Conservation (phyloP, 306 rosid species). For the Begonia loranthoides region DNA sequence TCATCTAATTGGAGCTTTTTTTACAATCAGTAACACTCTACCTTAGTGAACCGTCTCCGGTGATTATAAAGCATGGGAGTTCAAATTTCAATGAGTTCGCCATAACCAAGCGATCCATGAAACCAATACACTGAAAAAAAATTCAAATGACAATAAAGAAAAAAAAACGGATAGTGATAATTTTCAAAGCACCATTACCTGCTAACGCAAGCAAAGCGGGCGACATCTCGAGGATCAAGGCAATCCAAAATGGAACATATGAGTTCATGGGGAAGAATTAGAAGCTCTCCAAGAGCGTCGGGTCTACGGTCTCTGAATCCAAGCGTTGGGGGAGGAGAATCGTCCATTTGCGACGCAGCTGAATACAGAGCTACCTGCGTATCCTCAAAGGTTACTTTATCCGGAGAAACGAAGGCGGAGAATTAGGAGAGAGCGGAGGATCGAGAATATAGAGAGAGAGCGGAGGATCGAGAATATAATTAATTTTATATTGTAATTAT, state of each 20-base stretch:
- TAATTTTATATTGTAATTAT: too few relatives aligned
- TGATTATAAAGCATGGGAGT: too few relatives aligned
- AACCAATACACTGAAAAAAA: too few relatives aligned
- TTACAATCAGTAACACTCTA: too few relatives aligned
- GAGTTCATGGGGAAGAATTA: conserved; percentile 67
- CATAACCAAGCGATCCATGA: too few relatives aligned
- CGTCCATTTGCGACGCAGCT: conserved; percentile 22
- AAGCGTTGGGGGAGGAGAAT: conserved; percentile 4
- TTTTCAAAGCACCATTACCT: too few relatives aligned
- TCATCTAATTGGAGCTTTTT: too few relatives aligned
- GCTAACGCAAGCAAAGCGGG: conserved; percentile 85
- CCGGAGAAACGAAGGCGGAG: background rate
- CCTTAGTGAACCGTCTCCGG: too few relatives aligned
- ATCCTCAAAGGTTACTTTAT: background rate
- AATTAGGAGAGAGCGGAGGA: background rate
- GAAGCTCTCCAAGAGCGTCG: conserved; percentile 65
- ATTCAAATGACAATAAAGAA: too few relatives aligned
- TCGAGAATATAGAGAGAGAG: background rate
- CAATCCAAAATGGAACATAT: conserved; percentile 50
- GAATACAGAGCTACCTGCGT: background rate
- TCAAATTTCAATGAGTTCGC: too few relatives aligned
- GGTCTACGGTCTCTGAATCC: conserved; percentile 48
- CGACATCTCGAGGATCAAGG: conserved; percentile 57
- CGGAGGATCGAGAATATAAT: background rate
- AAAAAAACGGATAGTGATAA: too few relatives aligned